Evolutionary conservation across 2,329 filamentous ascomycete genomes (phyloP).

Genomic region (Cladosporium colombiae): DNA sequence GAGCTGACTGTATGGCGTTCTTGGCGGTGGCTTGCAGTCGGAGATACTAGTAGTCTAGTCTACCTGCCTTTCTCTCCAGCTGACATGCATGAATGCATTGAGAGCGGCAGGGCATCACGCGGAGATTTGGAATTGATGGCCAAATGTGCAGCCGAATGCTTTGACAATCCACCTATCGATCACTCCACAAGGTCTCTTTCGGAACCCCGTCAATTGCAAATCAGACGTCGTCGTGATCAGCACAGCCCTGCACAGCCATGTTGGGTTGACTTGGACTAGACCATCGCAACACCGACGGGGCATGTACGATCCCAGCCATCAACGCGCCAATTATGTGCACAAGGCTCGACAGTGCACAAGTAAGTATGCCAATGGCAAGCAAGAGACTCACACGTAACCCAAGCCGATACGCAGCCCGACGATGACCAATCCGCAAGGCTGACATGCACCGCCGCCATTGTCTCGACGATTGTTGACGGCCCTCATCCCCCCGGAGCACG

Average conservation of each 20-base stretch:
- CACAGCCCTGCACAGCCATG: background rate
- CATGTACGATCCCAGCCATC: background rate
- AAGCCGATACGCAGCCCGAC: background rate
- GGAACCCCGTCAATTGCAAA: background rate
- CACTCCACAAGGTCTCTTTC: background rate
- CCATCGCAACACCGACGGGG: too few relatives aligned
- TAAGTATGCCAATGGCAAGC: background rate
- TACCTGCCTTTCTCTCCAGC: background rate
- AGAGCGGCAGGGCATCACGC: background rate
- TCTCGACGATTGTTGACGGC: background rate
- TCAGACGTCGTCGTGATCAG: background rate
- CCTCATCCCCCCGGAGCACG: background rate
- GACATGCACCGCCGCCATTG: background rate
- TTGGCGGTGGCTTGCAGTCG: background rate
- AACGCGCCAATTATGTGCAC: background rate
- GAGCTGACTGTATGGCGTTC: background rate
- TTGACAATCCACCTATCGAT: background rate
- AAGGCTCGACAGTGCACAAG: background rate
- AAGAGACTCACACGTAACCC: background rate
- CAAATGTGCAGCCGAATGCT: background rate
- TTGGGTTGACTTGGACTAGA: too few relatives aligned
- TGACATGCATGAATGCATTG: background rate
- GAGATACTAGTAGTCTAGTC: background rate
- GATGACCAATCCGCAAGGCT: background rate
- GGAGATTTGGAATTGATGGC: background rate